Base-by-base conservation (phyloP, 108 stramenopile genomes). In the Cyclotella atomus region DNA sequence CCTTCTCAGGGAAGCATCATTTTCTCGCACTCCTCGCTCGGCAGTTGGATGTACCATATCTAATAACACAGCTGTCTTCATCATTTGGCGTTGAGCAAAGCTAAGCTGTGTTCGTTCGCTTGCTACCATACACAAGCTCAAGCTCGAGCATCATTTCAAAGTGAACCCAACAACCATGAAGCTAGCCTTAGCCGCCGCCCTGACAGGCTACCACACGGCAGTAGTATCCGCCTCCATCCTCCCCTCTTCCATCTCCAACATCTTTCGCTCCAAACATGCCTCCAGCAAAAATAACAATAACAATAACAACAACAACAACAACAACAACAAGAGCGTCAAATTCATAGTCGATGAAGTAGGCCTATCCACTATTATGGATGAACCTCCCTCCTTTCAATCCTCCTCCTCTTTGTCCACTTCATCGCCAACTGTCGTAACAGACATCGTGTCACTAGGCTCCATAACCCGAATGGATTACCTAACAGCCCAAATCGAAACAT, bases 361-460 rank as follows among this genome's bases (percentile, higher is more conserved):
- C 28, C 56, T 57, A 15, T 3, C 28, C 10, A 32, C 56, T 10
- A 28, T 57, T 9, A 12, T 32, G 0, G 29, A 57, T 7, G 56
- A 57, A 14, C 56, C 56, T 32, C 56, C 56, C 29, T 57, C 56
- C 2, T 57, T 57, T 14, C 12, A 16, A 30, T 32, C 29, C 2
- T 19, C 10, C 3, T 14, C 28, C 14, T 28, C 29, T 2, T 2
- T 15, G 9, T 29, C 30, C 5, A 15, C 28, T 15, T 28, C 29
- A 12, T 29, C 29, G 1, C n/a, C 12, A 10, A 30, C 29, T 14
- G 15, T 16, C 29, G 23, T 23, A 23, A 23, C 14, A 12, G 66
- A 68, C 35, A 25, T 68, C 35, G 52, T 68, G 19, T 32, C 29
- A 10, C 50, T 71, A 24, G 76, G 76, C 8, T 76, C 75, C 27